These are phyloP conservation scores for Orbilia ellipsospora DNA, from an alignment of 2,329 filamentous ascomycete species.

Conservation along the genomic window DNA sequence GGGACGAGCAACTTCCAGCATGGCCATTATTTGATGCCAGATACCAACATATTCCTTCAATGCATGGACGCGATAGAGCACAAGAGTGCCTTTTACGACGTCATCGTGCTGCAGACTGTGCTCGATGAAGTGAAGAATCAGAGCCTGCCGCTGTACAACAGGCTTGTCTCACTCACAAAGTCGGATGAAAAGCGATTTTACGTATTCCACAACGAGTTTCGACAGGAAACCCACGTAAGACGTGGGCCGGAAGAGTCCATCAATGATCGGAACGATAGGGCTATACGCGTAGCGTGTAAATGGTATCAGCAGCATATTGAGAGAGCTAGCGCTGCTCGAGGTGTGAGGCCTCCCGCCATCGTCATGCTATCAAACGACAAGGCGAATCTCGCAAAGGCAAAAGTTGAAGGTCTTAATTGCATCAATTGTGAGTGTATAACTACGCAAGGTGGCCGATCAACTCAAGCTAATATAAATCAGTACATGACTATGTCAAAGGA, in stretches of 20 bases:
- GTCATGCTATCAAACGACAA: slow-evolving; percentile 96
- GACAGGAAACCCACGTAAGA: slow-evolving; percentile 86
- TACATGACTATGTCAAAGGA: slow-evolving; percentile 79
- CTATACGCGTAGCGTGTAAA: slow-evolving; percentile 82
- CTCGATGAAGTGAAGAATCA: slow-evolving; percentile 95
- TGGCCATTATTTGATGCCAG: slow-evolving; percentile 93
- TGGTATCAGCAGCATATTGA: slow-evolving; percentile 90
- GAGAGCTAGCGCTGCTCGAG: slow-evolving; percentile 67
- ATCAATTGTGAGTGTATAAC: slow-evolving; percentile 38
- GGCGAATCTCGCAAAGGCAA: slow-evolving; percentile 85
- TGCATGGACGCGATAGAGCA: slow-evolving; percentile 98
- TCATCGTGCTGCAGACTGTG: slow-evolving; percentile 95
- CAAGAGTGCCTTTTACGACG: slow-evolving; percentile 89
- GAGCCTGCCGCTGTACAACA: slow-evolving; percentile 93
- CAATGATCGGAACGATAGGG: slow-evolving; percentile 95
- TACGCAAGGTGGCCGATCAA: not conserved
- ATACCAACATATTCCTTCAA: slow-evolving; percentile 94
- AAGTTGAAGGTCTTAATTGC: slow-evolving; percentile 72
- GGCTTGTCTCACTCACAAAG: slow-evolving; percentile 87
- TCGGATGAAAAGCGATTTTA: slow-evolving; percentile 98
- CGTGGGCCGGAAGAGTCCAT: slow-evolving; percentile 83
- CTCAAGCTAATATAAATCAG: slow-evolving; percentile 66
- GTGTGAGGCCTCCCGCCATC: slow-evolving; percentile 75
- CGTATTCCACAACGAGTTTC: slow-evolving; percentile 99
- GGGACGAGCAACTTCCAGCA: slow-evolving; percentile 83